Percentiles rank a stretch among this genome's conserved stretches.
phyloP scores from a whole-genome alignment of 345 rosid genomes.

The Iberis pinnata region DNA sequence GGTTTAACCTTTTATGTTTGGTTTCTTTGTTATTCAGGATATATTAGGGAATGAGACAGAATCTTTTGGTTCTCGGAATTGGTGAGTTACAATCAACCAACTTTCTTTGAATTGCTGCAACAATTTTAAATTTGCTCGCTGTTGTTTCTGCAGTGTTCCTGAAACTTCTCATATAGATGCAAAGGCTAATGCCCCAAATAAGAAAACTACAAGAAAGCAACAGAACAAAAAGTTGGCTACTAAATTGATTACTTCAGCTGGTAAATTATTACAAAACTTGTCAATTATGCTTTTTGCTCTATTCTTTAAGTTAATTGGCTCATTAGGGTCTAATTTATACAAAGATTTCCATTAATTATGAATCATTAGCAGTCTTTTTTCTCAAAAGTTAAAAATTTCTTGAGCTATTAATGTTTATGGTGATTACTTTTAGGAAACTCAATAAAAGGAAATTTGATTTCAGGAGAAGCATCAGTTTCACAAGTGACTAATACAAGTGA shows the following conservation, averaged over 20 bases:
- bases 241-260: constrained; percentile 28
- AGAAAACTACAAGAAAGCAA: constrained; percentile 25
- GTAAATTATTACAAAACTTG: constrained; percentile 29
- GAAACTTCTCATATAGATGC: constrained; percentile 17
- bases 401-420: too few species aligned
- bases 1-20: constrained; percentile 16
- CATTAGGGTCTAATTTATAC: not conserved
- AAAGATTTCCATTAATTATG: not conserved
- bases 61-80: constrained; percentile 25
- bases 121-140: not conserved
- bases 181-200: constrained; percentile 25
- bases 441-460: constrained; percentile 2
- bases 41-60: constrained; percentile 32
- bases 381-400: too few species aligned
- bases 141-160: constrained; percentile 28
- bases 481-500: constrained; percentile 22
- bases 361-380: too few species aligned
- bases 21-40: constrained; percentile 21
- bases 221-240: constrained; percentile 26
- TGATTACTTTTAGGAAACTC: constrained; percentile 16
- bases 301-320: not conserved
- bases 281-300: not conserved
- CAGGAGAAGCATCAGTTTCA: constrained; percentile 28
- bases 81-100: constrained; percentile 37
- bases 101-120: constrained; percentile 14